Conservation (phyloP, 1,284 basidiomycete genomes). For the Moesziomyces globuligerus region DNA sequence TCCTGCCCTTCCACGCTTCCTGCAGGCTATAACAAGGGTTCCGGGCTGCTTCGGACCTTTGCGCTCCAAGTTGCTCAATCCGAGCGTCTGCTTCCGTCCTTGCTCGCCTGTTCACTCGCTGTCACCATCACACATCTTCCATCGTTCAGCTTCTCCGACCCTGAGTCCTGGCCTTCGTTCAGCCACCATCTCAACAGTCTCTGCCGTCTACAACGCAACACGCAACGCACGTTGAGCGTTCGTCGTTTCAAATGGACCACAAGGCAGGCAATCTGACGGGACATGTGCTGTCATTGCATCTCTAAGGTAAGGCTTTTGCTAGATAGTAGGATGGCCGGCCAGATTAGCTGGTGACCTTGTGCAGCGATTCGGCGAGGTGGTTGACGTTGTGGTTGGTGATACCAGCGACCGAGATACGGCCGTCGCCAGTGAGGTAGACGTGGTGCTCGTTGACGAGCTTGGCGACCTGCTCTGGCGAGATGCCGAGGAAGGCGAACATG, state of each 20-base stretch:
- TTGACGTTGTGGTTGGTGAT: constrained; percentile 65
- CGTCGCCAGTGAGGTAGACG: constrained; percentile 67
- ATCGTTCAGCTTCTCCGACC: too few relatives aligned
- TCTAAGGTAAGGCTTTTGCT: constrained; percentile 4
- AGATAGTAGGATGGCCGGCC: not conserved
- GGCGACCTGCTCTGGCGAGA: constrained; percentile 67
- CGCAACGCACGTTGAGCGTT: too few relatives aligned
- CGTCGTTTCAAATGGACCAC: too few relatives aligned
- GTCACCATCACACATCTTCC: too few relatives aligned
- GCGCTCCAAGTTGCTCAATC: too few relatives aligned
- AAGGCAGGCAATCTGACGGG: not conserved
- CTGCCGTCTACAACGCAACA: too few relatives aligned
- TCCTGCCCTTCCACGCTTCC: too few relatives aligned
- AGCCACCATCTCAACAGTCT: too few relatives aligned
- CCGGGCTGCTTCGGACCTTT: too few relatives aligned
- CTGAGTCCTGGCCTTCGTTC: too few relatives aligned
- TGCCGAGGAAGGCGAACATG: constrained; percentile 66
- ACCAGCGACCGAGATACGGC: constrained; percentile 67
- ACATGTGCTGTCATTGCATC: constrained; percentile 1
- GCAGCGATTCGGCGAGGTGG: constrained; percentile 64
- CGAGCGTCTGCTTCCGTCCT: too few relatives aligned
- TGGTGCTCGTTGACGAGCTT: constrained; percentile 67
- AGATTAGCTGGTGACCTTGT: constrained; percentile 57
- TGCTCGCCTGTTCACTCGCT: too few relatives aligned
- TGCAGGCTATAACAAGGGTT: not conserved